Conservation (phyloP, 768 basidiomycete genomes). For the Rhodocollybia butyracea region DNA sequence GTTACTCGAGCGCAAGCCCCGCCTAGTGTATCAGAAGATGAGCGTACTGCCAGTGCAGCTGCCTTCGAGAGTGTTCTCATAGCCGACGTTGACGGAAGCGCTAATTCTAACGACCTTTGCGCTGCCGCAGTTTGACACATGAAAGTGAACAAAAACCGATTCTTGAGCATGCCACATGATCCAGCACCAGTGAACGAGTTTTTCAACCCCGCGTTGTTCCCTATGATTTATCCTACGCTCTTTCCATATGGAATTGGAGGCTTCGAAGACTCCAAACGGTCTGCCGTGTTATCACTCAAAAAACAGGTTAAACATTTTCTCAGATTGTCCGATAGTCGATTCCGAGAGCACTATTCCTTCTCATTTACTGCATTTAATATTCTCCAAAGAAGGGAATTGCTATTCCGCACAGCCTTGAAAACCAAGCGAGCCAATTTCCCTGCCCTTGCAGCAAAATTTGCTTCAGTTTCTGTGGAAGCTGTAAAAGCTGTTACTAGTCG, state of each 20-base stretch:
- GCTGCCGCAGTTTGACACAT: conserved; percentile 32
- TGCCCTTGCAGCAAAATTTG: conserved; percentile 21
- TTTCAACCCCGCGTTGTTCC: conserved; percentile 33
- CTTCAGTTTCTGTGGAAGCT: conserved; percentile 18
- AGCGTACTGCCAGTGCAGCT: neutral
- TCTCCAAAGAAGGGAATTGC: conserved; percentile 26
- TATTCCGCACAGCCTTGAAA: conserved; percentile 30
- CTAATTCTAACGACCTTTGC: conserved; percentile 22
- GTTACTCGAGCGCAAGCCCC: neutral
- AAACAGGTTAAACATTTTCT: conserved; percentile 32
- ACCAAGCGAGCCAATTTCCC: conserved; percentile 22
- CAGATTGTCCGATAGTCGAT: conserved; percentile 24
- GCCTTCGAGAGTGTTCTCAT: conserved; percentile 25
- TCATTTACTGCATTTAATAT: conserved; percentile 40
- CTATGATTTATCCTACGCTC: conserved; percentile 38
- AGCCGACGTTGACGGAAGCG: conserved; percentile 26
- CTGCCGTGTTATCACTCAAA: conserved; percentile 22
- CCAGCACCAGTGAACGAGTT: conserved; percentile 31
- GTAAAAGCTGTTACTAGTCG: conserved; percentile 21
- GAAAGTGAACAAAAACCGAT: conserved; percentile 23
- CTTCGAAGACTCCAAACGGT: conserved; percentile 28
- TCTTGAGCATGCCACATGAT: conserved; percentile 29
- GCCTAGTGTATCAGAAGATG: neutral
- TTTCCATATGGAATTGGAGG: conserved; percentile 43
- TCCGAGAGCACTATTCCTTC: conserved; percentile 38